Percentiles rank a stretch among this genome's conserved stretches.
Conservation (phyloP, 345 rosid species). For the Corymbia maculata region DNA sequence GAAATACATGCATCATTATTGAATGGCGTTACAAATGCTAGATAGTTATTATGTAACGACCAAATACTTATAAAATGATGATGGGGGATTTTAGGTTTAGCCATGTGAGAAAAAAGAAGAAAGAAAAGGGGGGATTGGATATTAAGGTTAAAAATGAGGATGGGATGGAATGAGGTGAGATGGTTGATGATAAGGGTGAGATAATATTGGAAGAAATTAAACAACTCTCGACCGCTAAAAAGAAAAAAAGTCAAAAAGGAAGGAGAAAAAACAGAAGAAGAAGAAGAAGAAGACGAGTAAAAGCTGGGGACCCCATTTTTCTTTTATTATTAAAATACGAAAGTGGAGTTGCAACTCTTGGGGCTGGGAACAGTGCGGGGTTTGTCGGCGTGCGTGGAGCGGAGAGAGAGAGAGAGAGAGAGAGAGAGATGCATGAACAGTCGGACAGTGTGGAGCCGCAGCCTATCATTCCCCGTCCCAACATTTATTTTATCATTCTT, state of each 20-base stretch:
- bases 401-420: not conserved
- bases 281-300: no score
- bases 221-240: not conserved
- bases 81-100: no score
- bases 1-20: not conserved
- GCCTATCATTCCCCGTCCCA: not conserved
- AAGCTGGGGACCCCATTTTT: no score
- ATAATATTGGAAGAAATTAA: not conserved
- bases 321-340: not conserved
- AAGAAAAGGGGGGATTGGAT: no score
- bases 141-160: no score
- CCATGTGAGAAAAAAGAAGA: no score
- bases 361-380: not conserved
- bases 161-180: not conserved
- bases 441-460: not conserved
- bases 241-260: not conserved
- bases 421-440: not conserved
- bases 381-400: not conserved
- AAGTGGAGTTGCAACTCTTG: not conserved
- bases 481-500: not conserved
- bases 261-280: rapidly evolving
- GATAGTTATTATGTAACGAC: rapidly evolving
- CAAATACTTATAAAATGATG: not conserved
- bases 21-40: not conserved
- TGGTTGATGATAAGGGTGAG: not conserved